A percentile compares a stretch with the other conserved stretches of the same genome.
These are phyloP conservation scores for Scleromitrula shiraiana DNA, from an alignment of 2,329 filamentous ascomycete species.

Conservation along the genomic window DNA sequence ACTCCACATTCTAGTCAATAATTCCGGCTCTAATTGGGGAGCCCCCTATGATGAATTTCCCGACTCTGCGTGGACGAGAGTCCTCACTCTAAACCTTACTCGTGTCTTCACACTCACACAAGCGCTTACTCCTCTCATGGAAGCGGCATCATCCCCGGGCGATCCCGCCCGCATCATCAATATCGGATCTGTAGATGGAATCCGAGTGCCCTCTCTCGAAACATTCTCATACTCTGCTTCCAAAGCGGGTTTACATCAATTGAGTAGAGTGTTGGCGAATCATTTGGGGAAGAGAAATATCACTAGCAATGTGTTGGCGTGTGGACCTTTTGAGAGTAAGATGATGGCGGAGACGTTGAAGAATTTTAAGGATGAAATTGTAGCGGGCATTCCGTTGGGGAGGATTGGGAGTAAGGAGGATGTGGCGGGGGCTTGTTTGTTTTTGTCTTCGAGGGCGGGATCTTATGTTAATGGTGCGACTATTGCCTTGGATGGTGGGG, in stretches of 20 bases:
- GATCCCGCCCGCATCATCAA: slow-evolving; percentile 53
- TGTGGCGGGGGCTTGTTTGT: slow-evolving; percentile 64
- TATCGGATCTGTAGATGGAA: slow-evolving; percentile 56
- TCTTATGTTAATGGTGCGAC: slow-evolving; percentile 58
- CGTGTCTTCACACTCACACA: slow-evolving; percentile 58
- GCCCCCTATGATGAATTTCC: slow-evolving; percentile 52
- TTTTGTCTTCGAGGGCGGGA: slow-evolving; percentile 59
- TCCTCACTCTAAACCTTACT: slow-evolving; percentile 54
- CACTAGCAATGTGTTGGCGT: slow-evolving; percentile 62
- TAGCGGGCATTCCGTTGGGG: slow-evolving; percentile 53
- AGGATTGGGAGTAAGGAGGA: slow-evolving; percentile 61
- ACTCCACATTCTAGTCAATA: slow-evolving; percentile 58
- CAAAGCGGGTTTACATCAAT: slow-evolving; percentile 57
- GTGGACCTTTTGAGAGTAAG: slow-evolving; percentile 62
- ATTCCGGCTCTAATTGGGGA: slow-evolving; percentile 58
- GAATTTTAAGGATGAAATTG: slow-evolving; percentile 47
- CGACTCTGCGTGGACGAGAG: slow-evolving; percentile 47
- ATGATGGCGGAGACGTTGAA: slow-evolving; percentile 67
- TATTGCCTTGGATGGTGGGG: slow-evolving; percentile 54
- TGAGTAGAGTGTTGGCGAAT: slow-evolving; percentile 54
- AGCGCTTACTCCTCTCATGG: slow-evolving; percentile 53
- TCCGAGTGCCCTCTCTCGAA: slow-evolving; percentile 49
- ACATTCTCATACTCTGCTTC: slow-evolving; percentile 53
- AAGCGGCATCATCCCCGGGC: slow-evolving; percentile 37
- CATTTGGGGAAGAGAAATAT: slow-evolving; percentile 53